A percentile compares a stretch with the other conserved stretches of the same genome.
phyloP scores from a whole-genome alignment of 202 grass and related monocot species.

The Cymbopogon flexuosus region DNA sequence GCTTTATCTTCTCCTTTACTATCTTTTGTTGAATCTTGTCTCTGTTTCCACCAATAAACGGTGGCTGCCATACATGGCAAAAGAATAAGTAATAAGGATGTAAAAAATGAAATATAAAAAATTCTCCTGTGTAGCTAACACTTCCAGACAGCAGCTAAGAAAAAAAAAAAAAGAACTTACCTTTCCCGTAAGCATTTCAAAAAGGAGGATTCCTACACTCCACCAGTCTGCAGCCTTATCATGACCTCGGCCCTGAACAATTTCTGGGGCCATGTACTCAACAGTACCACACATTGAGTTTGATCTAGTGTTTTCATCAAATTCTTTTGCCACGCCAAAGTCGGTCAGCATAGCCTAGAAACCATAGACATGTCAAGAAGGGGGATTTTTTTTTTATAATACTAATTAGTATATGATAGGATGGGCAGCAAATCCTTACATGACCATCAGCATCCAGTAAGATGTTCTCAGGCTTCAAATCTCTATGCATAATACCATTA shows the following conservation, averaged over 20 bases:
- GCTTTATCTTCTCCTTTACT: constrained; percentile 87
- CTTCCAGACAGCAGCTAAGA: background rate
- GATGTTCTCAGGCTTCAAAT: constrained; percentile 99
- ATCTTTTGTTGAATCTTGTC: constrained; percentile 93
- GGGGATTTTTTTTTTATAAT: background rate
- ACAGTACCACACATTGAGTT: constrained; percentile 93
- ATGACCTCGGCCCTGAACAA: constrained; percentile 80
- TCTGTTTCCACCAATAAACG: constrained; percentile 74
- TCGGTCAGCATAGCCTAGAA: constrained; percentile 86
- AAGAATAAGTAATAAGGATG: constrained; percentile 7
- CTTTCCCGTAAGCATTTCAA: constrained; percentile 98
- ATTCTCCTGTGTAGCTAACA: background rate
- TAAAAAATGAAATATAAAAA: background rate
- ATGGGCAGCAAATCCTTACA: constrained; percentile 41
- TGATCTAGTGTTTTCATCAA: constrained; percentile 93
- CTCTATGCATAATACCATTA: constrained; percentile 96
- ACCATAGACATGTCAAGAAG: background rate
- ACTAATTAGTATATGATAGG: background rate
- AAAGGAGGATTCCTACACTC: constrained; percentile 94
- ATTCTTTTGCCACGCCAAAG: constrained; percentile 93
- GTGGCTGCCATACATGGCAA: constrained; percentile 53
- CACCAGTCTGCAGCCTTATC: constrained; percentile 99
- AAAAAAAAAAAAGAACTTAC: constrained; percentile 36
- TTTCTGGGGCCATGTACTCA: constrained; percentile 98
- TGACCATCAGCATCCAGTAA: constrained; percentile 85